phyloP scores from a whole-genome alignment of 805 yeast species.

The Wickerhamiella dianesei region DNA sequence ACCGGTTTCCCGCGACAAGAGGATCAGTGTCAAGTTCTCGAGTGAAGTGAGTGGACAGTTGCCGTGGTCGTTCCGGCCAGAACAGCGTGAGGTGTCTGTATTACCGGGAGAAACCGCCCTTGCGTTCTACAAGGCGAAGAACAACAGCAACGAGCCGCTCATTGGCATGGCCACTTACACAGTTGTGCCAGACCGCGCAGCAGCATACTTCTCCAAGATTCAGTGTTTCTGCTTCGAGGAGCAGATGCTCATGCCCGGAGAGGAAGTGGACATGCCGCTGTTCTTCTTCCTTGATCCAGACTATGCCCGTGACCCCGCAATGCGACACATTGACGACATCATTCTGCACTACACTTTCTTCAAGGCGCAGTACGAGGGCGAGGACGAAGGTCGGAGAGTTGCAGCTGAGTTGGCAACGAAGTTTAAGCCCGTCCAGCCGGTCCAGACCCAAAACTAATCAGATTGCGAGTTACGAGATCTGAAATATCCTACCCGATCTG shows the following conservation, averaged over 20 bases:
- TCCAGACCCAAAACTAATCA: too few species aligned
- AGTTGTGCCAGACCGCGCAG: slow-evolving; percentile 91
- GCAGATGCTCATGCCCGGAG: slow-evolving; percentile 85
- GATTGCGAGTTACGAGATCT: too few species aligned
- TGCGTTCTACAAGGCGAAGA: slow-evolving; percentile 88
- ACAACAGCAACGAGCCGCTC: slow-evolving; percentile 71
- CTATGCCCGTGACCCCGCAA: slow-evolving; percentile 79
- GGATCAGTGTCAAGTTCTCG: slow-evolving; percentile 75
- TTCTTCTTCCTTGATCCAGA: slow-evolving; percentile 96
- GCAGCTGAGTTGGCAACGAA: slow-evolving; percentile 11
- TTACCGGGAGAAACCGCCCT: slow-evolving; percentile 97
- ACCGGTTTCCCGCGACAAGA: slow-evolving; percentile 74
- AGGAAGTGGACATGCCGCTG: slow-evolving; percentile 97
- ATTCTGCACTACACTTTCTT: slow-evolving; percentile 88
- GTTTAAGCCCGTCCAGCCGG: slow-evolving; percentile 2
- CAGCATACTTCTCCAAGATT: slow-evolving; percentile 90
- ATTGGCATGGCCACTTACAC: slow-evolving; percentile 98
- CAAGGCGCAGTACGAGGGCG: slow-evolving; percentile 26
- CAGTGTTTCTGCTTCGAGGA: slow-evolving; percentile 98
- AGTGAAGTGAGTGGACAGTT: slow-evolving; percentile 80
- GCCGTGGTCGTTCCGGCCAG: slow-evolving; percentile 93
- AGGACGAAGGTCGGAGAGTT: slow-evolving; percentile 10
- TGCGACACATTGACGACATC: slow-evolving; percentile 82
- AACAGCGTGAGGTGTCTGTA: slow-evolving; percentile 82
- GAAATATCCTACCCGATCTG: too few species aligned